Conservation (phyloP, 805 yeast genomes). For the Suhomyces vadensis region DNA sequence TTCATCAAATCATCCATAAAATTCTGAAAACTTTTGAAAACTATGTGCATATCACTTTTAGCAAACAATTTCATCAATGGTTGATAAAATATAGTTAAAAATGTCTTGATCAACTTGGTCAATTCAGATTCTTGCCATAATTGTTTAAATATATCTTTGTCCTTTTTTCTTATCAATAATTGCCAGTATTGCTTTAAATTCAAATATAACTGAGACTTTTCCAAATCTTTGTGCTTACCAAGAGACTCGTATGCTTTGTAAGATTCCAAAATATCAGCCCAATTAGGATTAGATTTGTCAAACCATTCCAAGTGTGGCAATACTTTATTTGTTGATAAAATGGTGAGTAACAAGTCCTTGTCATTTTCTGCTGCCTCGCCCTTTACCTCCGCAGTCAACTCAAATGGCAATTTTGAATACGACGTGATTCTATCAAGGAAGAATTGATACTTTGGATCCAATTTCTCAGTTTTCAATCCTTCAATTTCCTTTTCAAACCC, state of each 20-base stretch:
- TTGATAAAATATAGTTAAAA: conserved; percentile 50
- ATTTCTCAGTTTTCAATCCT: conserved; percentile 43
- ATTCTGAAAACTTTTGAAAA: conserved; percentile 38
- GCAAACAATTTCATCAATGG: conserved; percentile 41
- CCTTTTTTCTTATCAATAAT: conserved; percentile 65
- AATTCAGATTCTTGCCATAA: conserved; percentile 86
- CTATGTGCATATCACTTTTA: conserved; percentile 39
- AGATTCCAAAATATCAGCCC: conserved; percentile 15
- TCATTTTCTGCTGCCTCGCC: conserved; percentile 16
- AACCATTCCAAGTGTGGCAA: conserved; percentile 15
- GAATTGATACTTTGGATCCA: conserved; percentile 28
- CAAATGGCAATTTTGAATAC: conserved; percentile 20
- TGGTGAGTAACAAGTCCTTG: conserved; percentile 25
- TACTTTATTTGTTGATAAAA: conserved; percentile 22
- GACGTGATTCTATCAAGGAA: conserved; percentile 28
- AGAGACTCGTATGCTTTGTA: conserved; percentile 21
- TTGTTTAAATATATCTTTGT: conserved; percentile 71
- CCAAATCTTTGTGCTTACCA: conserved; percentile 13
- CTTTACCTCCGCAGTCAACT: conserved; percentile 16
- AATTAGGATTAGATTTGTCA: not conserved
- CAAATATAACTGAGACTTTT: conserved; percentile 42
- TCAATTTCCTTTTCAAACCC: conserved; percentile 56
- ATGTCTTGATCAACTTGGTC: conserved; percentile 69
- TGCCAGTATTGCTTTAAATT: conserved; percentile 63
- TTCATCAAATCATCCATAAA: conserved; percentile 55